phyloP scores from a whole-genome alignment of 257 asterid species.

The Mentha longifolia region DNA sequence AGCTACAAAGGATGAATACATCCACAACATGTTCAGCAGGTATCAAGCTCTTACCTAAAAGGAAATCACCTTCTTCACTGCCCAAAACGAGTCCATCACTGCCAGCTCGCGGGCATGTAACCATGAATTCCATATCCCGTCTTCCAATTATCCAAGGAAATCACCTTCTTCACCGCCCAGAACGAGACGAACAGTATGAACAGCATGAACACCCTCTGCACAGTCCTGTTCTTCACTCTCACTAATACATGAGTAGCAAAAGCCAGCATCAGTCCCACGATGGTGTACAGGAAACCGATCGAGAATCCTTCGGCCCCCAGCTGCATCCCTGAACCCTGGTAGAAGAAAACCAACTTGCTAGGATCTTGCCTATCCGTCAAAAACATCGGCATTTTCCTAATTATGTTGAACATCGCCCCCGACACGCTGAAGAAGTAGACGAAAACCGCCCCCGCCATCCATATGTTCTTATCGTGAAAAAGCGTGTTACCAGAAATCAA shows the following conservation, averaged over 20 bases:
- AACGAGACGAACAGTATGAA: conserved; percentile 61
- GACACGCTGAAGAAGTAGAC: conserved; percentile 94
- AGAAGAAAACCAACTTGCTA: conserved; percentile 62
- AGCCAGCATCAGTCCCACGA: conserved; percentile 84
- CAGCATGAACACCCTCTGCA: conserved; percentile 70
- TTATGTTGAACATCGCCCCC: conserved; percentile 89
- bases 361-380: conserved; percentile 80
- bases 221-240: conserved; percentile 52
- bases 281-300: conserved; percentile 77
- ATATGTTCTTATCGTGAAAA: conserved; percentile 65
- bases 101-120: conserved; percentile 90
- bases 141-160: conserved; percentile 92
- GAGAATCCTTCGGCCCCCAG: conserved; percentile 91
- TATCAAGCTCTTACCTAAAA: conserved; percentile 46
- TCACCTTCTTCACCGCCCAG: conserved; percentile 88
- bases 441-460: conserved; percentile 85
- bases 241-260: conserved; percentile 65
- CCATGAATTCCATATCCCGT: conserved; percentile 88
- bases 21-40: conserved; percentile 31
- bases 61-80: too few relatives aligned
- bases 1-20: conserved; percentile 35
- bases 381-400: conserved; percentile 92
- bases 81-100: conserved; percentile 32
- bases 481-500: conserved; percentile 63
- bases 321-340: conserved; percentile 94